Evolutionary conservation across 352 stramenopile genomes (phyloP).

Genomic region (Globisporangium okanoganense): DNA sequence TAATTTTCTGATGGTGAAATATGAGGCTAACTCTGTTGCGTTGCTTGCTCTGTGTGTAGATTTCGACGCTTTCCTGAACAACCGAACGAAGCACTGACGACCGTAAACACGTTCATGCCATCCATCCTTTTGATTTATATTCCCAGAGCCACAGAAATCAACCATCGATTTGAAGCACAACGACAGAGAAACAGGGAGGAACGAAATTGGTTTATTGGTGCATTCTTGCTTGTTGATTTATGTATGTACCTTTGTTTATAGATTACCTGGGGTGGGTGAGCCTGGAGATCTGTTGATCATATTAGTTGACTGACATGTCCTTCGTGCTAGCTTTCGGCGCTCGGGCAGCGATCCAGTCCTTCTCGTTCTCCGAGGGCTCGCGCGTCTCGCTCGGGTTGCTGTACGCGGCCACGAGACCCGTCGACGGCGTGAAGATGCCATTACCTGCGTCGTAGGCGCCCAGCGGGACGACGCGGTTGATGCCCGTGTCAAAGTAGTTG

Average conservation of each 20-base stretch:
- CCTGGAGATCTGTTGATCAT: no score
- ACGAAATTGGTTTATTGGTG: neutral
- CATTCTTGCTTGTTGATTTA: neutral
- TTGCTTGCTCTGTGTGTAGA: conserved; percentile 18
- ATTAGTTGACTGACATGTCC: conserved; percentile 58
- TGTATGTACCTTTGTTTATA: neutral
- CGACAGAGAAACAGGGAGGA: neutral
- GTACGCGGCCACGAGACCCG: conserved; percentile 42
- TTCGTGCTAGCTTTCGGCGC: conserved; percentile 71
- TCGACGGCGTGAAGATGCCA: conserved; percentile 68
- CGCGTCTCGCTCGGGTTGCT: conserved; percentile 52
- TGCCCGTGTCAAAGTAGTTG: conserved; percentile 68
- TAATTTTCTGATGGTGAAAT: neutral
- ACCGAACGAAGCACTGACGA: conserved; percentile 21
- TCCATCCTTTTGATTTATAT: conserved; percentile 14
- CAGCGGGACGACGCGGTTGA: conserved; percentile 58
- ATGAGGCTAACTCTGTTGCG: neutral
- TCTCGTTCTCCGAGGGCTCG: conserved; percentile 44
- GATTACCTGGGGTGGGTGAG: neutral
- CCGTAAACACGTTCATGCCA: neutral
- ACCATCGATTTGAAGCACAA: neutral
- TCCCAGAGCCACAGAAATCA: neutral
- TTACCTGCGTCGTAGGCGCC: conserved; percentile 76
- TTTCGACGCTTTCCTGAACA: conserved; percentile 48
- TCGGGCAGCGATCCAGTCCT: conserved; percentile 52